These are phyloP conservation scores for Colletotrichum sp. DNA, from an alignment of 2,329 filamentous ascomycete genomes.

Conservation along the genomic window DNA sequence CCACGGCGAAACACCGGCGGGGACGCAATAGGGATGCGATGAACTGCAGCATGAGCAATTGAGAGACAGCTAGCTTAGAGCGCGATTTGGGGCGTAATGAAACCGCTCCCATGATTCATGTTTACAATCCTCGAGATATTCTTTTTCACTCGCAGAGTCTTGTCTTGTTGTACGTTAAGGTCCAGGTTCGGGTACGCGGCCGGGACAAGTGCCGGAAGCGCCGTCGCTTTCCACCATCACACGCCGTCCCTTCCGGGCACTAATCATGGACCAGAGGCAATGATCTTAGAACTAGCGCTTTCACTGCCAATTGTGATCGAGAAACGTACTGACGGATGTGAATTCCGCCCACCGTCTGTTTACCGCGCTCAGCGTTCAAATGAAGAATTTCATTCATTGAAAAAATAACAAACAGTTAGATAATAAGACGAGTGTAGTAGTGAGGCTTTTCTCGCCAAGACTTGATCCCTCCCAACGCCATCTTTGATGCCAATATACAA, in stretches of 20 bases:
- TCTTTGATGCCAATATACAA: constrained; percentile 23
- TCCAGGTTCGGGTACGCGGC: not conserved
- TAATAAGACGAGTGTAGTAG: not conserved
- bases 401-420: not conserved
- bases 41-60: not conserved
- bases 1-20: not conserved
- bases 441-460: not conserved
- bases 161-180: no score
- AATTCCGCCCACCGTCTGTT: no score
- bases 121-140: not conserved
- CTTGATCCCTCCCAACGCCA: not conserved
- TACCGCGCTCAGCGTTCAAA: not conserved
- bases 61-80: constrained; percentile 6
- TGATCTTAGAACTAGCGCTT: no score
- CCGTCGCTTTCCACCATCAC: not conserved
- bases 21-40: not conserved
- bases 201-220: not conserved
- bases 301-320: no score
- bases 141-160: not conserved
- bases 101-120: constrained; percentile 3
- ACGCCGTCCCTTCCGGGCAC: not conserved
- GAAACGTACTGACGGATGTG: no score
- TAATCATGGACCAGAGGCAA: not conserved
- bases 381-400: not conserved
- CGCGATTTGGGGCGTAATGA: constrained; percentile 4